Conservation (phyloP, 2,329 filamentous ascomycete species). For the Pseudogymnoascus sp. region DNA sequence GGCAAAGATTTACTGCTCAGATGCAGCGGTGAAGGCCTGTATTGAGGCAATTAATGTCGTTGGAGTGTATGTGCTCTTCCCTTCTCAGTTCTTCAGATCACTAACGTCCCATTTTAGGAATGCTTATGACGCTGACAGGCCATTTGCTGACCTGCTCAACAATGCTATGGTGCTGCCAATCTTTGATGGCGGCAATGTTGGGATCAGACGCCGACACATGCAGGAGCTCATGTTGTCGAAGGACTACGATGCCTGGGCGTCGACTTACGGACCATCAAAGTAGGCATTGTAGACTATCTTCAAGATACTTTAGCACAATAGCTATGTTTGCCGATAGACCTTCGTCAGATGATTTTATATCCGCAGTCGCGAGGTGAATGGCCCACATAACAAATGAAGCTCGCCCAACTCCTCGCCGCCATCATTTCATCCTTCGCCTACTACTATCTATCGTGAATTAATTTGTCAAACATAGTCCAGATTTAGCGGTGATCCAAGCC, state of each 20-base stretch:
- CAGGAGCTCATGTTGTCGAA: conserved; percentile 38
- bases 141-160: conserved; percentile 38
- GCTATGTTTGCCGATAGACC: neutral
- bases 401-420: neutral
- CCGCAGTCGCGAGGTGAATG: neutral
- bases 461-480: neutral
- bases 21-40: conserved; percentile 41
- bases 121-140: conserved; percentile 32
- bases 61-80: conserved; percentile 35
- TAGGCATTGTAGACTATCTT: neutral
- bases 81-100: conserved; percentile 2
- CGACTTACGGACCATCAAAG: conserved; percentile 24
- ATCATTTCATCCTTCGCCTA: neutral
- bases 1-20: conserved; percentile 46
- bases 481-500: neutral
- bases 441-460: neutral
- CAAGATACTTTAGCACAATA: neutral
- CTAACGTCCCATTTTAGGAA: conserved; percentile 23
- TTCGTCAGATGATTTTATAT: neutral
- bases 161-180: conserved; percentile 41
- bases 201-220: conserved; percentile 42
- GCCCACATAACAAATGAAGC: neutral
- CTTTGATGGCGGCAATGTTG: conserved; percentile 49
- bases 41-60: conserved; percentile 45
- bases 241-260: conserved; percentile 41